Evolutionary conservation across 768 basidiomycete genomes (phyloP).

Genomic region (Lactarius sanguifluus): DNA sequence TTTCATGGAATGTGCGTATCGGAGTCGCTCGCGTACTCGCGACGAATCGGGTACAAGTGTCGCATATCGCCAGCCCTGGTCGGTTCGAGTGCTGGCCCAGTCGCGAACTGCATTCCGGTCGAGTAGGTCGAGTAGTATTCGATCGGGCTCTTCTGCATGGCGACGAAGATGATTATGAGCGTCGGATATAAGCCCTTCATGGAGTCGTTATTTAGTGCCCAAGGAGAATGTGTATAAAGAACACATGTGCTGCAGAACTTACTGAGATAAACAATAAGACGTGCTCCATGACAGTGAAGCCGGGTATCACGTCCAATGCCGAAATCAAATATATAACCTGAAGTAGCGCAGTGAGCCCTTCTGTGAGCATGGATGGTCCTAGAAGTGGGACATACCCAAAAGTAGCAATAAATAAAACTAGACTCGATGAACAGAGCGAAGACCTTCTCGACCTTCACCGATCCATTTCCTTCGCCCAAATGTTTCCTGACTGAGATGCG

Average conservation of each 20-base stretch:
- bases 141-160: slow-evolving; percentile 23
- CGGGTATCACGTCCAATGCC: slow-evolving; percentile 1
- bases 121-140: slow-evolving; percentile 15
- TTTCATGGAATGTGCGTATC: slow-evolving; percentile 10
- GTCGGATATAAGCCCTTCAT: slow-evolving; percentile 16
- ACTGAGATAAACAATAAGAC: slow-evolving; percentile 9
- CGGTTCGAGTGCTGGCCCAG: not conserved
- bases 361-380: not conserved
- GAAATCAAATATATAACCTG: slow-evolving; percentile 16
- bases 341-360: not conserved
- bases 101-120: slow-evolving; percentile 9
- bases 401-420: slow-evolving; percentile 18
- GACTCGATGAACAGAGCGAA: slow-evolving; percentile 23
- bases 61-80: not conserved
- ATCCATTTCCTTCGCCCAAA: not conserved
- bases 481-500: not conserved
- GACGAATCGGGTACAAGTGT: slow-evolving; percentile 1
- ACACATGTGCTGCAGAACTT: not conserved
- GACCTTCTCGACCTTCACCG: slow-evolving; percentile 8
- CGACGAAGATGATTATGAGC: slow-evolving; percentile 21
- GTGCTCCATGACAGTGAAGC: slow-evolving; percentile 9
- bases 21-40: slow-evolving; percentile 6
- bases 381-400: slow-evolving; percentile 12
- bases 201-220: not conserved
- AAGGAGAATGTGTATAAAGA: not conserved